A percentile compares a stretch with the other conserved stretches of the same genome.
These are phyloP conservation scores for Agapanthus africanus DNA, from an alignment of 106 monocot species.

Conservation along the genomic window DNA sequence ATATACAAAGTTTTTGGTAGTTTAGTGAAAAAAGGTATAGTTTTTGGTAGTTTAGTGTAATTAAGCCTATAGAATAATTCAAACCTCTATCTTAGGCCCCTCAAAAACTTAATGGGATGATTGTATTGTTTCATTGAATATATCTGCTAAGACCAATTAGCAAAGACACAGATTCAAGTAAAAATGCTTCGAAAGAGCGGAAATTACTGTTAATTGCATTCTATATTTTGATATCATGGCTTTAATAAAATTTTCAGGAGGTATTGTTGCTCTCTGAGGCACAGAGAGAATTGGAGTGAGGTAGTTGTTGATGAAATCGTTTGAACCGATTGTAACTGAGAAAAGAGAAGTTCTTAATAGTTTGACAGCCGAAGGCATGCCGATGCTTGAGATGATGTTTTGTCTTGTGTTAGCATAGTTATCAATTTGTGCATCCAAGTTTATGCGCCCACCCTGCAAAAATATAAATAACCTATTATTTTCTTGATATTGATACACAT, in stretches of 20 bases:
- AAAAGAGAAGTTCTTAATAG: slow-evolving; percentile 40
- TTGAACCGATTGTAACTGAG: slow-evolving; percentile 58
- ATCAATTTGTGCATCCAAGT: slow-evolving; percentile 54
- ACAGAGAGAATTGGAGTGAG: slow-evolving; percentile 35
- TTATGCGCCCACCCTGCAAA: slow-evolving; percentile 39
- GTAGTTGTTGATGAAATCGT: slow-evolving; percentile 88
- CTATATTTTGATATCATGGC: slow-evolving; percentile 34
- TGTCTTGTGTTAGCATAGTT: slow-evolving; percentile 47
- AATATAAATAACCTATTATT: neutral
- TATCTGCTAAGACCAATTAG: no score
- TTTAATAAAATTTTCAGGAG: slow-evolving; percentile 34
- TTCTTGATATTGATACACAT: neutral
- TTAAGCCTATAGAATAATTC: no score
- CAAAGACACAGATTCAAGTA: neutral
- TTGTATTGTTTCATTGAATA: no score
- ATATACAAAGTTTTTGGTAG: no score
- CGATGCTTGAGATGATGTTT: slow-evolving; percentile 39
- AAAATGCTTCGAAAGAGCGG: neutral
- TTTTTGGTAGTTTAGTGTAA: no score
- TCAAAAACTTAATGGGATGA: no score
- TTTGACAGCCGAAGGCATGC: slow-evolving; percentile 15
- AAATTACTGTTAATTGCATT: slow-evolving; percentile 30
- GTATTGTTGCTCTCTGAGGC: slow-evolving; percentile 18
- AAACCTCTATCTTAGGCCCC: no score
- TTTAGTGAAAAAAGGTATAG: neutral